phyloP scores from a whole-genome alignment of 1,284 basidiomycete genomes.

The Wolfiporia cocos region DNA sequence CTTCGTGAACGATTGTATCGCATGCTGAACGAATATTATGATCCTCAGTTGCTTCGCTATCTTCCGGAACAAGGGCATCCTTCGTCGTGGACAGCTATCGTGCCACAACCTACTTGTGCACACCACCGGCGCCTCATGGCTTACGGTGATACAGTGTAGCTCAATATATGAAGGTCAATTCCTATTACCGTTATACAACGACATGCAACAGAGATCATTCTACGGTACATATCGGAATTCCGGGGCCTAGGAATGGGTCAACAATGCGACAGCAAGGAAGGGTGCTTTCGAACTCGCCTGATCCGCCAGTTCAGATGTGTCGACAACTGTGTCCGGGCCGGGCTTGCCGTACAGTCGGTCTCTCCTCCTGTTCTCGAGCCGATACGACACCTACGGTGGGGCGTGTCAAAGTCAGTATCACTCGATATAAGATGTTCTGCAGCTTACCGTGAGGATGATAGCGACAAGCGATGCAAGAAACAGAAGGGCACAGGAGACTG shows the following conservation, averaged over 20 bases:
- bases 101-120: too few relatives aligned
- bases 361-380: constrained; percentile 51
- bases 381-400: constrained; percentile 48
- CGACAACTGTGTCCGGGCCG: constrained; percentile 42
- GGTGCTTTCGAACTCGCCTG: constrained; percentile 45
- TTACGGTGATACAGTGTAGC: too few relatives aligned
- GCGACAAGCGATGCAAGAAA: constrained; percentile 53
- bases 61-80: too few relatives aligned
- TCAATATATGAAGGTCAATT: too few relatives aligned
- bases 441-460: constrained; percentile 45
- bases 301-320: constrained; percentile 64
- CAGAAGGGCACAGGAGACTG: constrained; percentile 50
- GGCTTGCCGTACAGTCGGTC: constrained; percentile 51
- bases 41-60: too few relatives aligned
- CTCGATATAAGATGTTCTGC: neutral
- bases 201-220: too few relatives aligned
- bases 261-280: neutral
- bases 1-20: too few relatives aligned
- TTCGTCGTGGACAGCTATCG: too few relatives aligned
- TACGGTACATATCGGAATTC: constrained; percentile 20
- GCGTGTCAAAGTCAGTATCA: neutral
- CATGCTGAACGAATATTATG: too few relatives aligned
- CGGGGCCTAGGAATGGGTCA: constrained; percentile 12
- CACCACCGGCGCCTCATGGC: too few relatives aligned
- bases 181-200: too few relatives aligned